Percentiles rank a stretch among this genome's conserved stretches.
Evolutionary conservation across 805 yeast genomes (phyloP).

Genomic region (Candida dajiaensis): DNA sequence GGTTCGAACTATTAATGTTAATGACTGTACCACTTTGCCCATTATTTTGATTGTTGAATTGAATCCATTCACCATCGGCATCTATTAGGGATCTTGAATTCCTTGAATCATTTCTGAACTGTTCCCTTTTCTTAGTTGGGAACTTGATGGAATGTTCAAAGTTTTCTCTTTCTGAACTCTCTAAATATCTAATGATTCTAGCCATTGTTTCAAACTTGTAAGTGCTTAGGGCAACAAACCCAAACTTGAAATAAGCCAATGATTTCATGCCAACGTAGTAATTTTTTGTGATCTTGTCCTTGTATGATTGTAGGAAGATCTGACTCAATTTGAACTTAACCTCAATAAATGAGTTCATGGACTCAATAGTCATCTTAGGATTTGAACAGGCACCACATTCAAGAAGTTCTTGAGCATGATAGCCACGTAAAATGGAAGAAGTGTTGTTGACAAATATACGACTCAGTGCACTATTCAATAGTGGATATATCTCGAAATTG

Average conservation of each 20-base stretch:
- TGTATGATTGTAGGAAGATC: conserved; percentile 3
- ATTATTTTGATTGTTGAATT: conserved; percentile 1
- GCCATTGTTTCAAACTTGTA: conserved; percentile 15
- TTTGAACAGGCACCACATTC: conserved; percentile 1
- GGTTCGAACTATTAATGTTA: conserved; percentile 12
- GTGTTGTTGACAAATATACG: conserved; percentile 2
- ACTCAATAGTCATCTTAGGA: not conserved
- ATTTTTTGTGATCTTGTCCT: conserved; percentile 9
- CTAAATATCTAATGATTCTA: conserved; percentile 14
- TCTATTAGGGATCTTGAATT: conserved; percentile 9
- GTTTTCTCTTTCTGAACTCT: conserved; percentile 8
- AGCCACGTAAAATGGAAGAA: conserved; percentile 7
- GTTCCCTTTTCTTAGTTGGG: conserved; percentile 5
- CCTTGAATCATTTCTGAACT: conserved; percentile 8
- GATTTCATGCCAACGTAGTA: conserved; percentile 12
- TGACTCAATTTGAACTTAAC: not conserved
- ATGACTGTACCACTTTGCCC: conserved; percentile 5
- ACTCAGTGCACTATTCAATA: conserved; percentile 5
- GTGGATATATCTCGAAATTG: conserved; percentile 11
- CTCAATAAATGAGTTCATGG: conserved; percentile 5
- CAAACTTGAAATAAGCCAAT: conserved; percentile 6
- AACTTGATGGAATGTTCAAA: conserved; percentile 1
- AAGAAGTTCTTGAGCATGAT: conserved; percentile 14
- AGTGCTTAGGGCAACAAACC: conserved; percentile 3
- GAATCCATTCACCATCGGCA: conserved; percentile 14